A percentile compares a stretch with the other conserved stretches of the same genome.
Evolutionary conservation across 495 filamentous ascomycete genomes (phyloP).

Genomic region (Xylaria flabelliformis): DNA sequence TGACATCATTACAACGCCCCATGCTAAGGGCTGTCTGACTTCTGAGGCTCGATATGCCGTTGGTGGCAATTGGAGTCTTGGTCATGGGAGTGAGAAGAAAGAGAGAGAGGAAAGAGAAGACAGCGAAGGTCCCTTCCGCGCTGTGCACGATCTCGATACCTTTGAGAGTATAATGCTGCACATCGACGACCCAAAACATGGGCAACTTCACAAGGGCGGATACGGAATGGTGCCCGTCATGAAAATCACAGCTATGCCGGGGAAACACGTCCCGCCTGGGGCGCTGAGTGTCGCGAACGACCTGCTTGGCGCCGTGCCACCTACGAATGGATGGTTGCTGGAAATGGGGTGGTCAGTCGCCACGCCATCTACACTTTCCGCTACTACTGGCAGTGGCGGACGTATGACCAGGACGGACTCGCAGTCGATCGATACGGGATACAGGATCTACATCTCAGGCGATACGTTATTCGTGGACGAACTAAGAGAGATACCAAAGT

Average conservation of each 20-base stretch:
- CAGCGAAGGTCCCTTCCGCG: conserved; percentile 57
- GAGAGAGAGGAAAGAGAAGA: not conserved
- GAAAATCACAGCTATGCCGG: conserved; percentile 71
- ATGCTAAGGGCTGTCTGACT: conserved; percentile 62
- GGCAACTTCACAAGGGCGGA: conserved; percentile 21
- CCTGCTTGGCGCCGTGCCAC: conserved; percentile 67
- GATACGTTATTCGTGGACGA: conserved; percentile 73
- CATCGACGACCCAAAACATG: conserved; percentile 37
- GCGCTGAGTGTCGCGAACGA: conserved; percentile 60
- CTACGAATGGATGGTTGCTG: conserved; percentile 76
- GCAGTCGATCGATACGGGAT: conserved; percentile 54
- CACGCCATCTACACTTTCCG: not conserved
- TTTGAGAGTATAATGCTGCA: conserved; percentile 62
- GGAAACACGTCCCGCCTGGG: conserved; percentile 69
- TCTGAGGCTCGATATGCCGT: conserved; percentile 8
- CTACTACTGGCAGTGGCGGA: not conserved
- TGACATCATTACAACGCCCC: conserved; percentile 70
- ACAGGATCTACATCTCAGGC: conserved; percentile 74
- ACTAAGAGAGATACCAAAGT: conserved; percentile 62
- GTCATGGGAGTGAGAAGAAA: not conserved
- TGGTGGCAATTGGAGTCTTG: not conserved
- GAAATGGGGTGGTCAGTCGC: conserved; percentile 61
- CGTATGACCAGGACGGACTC: not conserved
- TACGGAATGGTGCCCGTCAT: conserved; percentile 45
- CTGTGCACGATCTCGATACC: conserved; percentile 60